These are phyloP conservation scores for Colletotrichum costaricense DNA, from an alignment of 2,329 filamentous ascomycete genomes.

Conservation along the genomic window DNA sequence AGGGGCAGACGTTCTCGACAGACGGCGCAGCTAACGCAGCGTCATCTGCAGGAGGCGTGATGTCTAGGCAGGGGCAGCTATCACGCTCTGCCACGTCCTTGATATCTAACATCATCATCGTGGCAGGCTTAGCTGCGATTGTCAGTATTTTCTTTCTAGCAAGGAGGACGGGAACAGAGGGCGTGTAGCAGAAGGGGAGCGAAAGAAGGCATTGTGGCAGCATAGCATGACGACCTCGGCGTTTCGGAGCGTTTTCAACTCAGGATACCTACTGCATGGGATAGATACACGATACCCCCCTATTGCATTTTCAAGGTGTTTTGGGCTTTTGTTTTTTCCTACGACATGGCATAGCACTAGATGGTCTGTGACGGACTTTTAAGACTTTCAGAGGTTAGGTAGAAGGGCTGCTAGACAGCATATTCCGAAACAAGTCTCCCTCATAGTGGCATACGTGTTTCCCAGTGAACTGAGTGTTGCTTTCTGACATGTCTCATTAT, in stretches of 20 bases:
- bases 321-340: neutral
- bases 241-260: conserved; percentile 18
- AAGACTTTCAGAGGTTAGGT: neutral
- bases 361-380: neutral
- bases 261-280: conserved; percentile 26
- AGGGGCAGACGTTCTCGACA: conserved; percentile 3
- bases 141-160: conserved; percentile 23
- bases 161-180: neutral
- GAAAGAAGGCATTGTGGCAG: neutral
- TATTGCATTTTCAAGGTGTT: neutral
- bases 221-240: conserved; percentile 26
- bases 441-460: neutral
- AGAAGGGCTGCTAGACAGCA: neutral
- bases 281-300: conserved; percentile 35
- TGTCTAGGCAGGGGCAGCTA: neutral
- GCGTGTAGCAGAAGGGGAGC: neutral
- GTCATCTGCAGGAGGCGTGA: neutral
- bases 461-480: neutral
- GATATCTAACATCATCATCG: conserved; percentile 23
- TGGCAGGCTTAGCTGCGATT: conserved; percentile 22
- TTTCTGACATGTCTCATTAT: conserved; percentile 6
- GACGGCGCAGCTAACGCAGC: conserved; percentile 1
- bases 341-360: neutral
- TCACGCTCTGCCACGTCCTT: neutral
- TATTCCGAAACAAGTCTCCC: neutral